A percentile compares a stretch with the other conserved stretches of the same genome.
Conservation (phyloP, 768 basidiomycete genomes). For the Suillus cothurnatus region DNA sequence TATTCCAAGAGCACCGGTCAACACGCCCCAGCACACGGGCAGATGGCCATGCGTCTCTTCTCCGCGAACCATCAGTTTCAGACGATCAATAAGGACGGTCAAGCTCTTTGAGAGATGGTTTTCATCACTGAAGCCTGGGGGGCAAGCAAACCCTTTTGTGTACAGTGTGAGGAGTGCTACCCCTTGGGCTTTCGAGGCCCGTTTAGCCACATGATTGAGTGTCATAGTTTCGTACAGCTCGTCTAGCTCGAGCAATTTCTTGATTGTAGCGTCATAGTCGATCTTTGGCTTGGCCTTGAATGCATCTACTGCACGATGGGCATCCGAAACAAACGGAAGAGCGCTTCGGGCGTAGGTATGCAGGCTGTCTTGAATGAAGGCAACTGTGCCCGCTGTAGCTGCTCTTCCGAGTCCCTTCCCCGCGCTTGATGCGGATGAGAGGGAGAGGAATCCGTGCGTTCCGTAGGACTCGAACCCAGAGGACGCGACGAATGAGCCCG, state of each 20-base stretch:
- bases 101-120: conserved; percentile 21
- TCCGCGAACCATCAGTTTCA: conserved; percentile 68
- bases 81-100: conserved; percentile 54
- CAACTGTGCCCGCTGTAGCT: conserved; percentile 39
- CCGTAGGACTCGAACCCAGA: conserved; percentile 89
- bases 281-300: conserved; percentile 9
- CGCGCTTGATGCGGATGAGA: conserved; percentile 22
- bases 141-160: conserved; percentile 73
- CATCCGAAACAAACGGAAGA: conserved; percentile 77
- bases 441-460: conserved; percentile 75
- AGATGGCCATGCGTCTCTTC: conserved; percentile 80
- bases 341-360: conserved; percentile 78
- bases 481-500: conserved; percentile 95
- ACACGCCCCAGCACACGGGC: conserved; percentile 87
- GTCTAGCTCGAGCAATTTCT: conserved; percentile 58
- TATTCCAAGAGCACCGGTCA: conserved; percentile 77
- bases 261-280: conserved; percentile 14
- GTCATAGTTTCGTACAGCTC: conserved; percentile 82
- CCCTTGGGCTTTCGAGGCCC: conserved; percentile 91
- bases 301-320: conserved; percentile 47
- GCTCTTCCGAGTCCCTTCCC: conserved; percentile 17
- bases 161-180: conserved; percentile 90
- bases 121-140: conserved; percentile 36
- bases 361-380: conserved; percentile 73
- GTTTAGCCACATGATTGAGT: conserved; percentile 84